Base-by-base conservation (phyloP, 371 early-diverging fungal genomes). In the Syncephalastrum sp. region DNA sequence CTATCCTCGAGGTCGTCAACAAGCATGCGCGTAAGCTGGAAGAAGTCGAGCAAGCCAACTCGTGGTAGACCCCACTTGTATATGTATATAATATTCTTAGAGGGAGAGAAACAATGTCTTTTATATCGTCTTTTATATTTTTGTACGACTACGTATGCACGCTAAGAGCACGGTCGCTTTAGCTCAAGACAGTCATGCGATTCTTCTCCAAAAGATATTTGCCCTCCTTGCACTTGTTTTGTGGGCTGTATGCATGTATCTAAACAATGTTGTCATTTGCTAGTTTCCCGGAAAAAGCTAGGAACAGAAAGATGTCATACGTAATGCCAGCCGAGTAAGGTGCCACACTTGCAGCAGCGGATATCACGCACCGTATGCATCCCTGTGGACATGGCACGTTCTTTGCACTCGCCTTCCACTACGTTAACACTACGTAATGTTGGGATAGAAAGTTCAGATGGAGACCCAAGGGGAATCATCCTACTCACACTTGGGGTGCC, bases 151-250 rank as follows among this genome's bases (percentile, higher is more conserved):
- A 14, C 12, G 15, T 47, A 21, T 47, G 47, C 12, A 19, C 7
- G 27, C 27, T 3, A 27, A 27, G 27, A 33, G 3, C 10, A 10
- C 10, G 10, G 8, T 10, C 10, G 6, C 7, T 10, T 33, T 33
- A 33, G 38, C 10, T 33, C 38, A 33, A 33, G 10, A 33, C 15
- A 50, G 15, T 16, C 16, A 50, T 24, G 7, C 50, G 27, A 6
- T 66, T 69, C 50, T 67, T 68, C 47, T 81, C 83, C 13, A 90
- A 67, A 41, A 90, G 83, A 64, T 78, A 88, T 63, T 78, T 83
- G 17, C 88, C 89, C 60, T 90, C 88, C 68, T 90, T 90, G 74
- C 87, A 90, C 56, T 77, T 84, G 59, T 90, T 82, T 1, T 72
- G 59, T 24, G 69, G 64, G 56, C 82, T 82, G 55, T 72, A 84